A percentile compares a stretch with the other conserved stretches of the same genome.
Evolutionary conservation across 2,329 filamentous ascomycete species (phyloP).

Genomic region (Calonectria pauciramosa): DNA sequence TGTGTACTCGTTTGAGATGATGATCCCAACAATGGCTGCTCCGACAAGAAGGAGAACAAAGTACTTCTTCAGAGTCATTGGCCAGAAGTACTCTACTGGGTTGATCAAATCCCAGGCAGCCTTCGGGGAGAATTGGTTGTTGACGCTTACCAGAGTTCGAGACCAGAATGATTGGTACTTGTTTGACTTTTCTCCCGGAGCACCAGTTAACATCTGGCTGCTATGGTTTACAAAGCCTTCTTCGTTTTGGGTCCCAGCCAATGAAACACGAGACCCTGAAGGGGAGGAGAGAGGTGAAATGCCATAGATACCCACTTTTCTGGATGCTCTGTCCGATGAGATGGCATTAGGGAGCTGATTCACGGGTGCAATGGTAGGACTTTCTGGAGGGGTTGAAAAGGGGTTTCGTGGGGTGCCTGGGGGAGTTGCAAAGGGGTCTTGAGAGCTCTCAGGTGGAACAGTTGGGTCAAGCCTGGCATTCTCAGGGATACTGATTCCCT

Average conservation of each 20-base stretch:
- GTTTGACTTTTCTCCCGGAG: background rate
- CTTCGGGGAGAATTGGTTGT: constrained; percentile 17
- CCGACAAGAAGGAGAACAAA: constrained; percentile 6
- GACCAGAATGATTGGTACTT: background rate
- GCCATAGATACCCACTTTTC: constrained; percentile 8
- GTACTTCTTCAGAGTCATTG: constrained; percentile 28
- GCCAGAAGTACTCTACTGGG: constrained; percentile 25
- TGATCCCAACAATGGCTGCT: constrained; percentile 11
- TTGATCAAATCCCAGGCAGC: constrained; percentile 25
- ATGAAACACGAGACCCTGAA: background rate
- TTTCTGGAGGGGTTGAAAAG: background rate
- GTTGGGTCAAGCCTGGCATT: constrained; percentile 1
- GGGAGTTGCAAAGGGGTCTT: constrained; percentile 4
- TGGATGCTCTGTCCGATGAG: background rate
- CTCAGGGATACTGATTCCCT: background rate
- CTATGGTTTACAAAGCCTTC: background rate
- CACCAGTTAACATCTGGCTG: background rate
- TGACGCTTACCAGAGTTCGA: background rate
- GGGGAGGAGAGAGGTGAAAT: background rate
- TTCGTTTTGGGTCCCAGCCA: background rate
- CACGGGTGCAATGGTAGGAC: background rate
- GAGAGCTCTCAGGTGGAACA: background rate
- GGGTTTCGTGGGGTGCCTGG: background rate
- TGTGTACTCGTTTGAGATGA: constrained; percentile 25
- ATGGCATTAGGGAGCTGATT: background rate